phyloP scores from a whole-genome alignment of 2,329 filamentous ascomycete genomes.

The Ascochyta koolunga region DNA sequence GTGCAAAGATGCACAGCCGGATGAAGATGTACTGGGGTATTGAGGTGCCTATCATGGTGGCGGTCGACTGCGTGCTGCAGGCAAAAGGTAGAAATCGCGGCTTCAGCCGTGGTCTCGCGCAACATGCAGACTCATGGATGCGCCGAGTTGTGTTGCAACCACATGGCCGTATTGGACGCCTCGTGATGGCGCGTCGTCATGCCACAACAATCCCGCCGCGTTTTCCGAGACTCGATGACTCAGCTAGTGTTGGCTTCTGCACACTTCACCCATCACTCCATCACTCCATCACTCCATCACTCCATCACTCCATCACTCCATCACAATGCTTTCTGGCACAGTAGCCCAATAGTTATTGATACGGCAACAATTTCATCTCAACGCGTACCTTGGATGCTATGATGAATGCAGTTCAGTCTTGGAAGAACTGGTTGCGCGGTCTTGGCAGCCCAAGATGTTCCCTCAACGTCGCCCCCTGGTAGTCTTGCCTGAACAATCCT shows the following conservation, averaged over 20 bases:
- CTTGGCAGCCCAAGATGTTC: constrained; percentile 61
- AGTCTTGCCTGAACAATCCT: constrained; percentile 52
- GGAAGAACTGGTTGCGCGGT: constrained; percentile 52
- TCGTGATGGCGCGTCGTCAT: constrained; percentile 8
- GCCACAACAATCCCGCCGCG: background rate
- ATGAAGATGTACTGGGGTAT: constrained; percentile 53
- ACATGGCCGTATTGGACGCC: background rate
- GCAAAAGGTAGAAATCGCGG: background rate
- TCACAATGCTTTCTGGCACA: too few species aligned
- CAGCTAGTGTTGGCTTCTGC: background rate
- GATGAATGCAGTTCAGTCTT: background rate
- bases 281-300: too few species aligned
- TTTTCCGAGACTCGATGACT: background rate
- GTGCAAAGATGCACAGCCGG: constrained; percentile 53
- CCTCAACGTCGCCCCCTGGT: constrained; percentile 59
- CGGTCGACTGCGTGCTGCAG: too few species aligned
- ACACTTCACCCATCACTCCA: too few species aligned
- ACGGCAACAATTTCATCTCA: too few species aligned
- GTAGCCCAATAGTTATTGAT: too few species aligned
- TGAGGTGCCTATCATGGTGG: constrained; percentile 51
- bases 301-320: too few species aligned
- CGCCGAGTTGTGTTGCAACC: background rate
- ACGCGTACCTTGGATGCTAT: too few species aligned
- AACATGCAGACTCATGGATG: constrained; percentile 1
- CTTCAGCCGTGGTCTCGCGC: constrained; percentile 13